Conservation (phyloP, 768 basidiomycete species). For the Tylopilus balloui region DNA sequence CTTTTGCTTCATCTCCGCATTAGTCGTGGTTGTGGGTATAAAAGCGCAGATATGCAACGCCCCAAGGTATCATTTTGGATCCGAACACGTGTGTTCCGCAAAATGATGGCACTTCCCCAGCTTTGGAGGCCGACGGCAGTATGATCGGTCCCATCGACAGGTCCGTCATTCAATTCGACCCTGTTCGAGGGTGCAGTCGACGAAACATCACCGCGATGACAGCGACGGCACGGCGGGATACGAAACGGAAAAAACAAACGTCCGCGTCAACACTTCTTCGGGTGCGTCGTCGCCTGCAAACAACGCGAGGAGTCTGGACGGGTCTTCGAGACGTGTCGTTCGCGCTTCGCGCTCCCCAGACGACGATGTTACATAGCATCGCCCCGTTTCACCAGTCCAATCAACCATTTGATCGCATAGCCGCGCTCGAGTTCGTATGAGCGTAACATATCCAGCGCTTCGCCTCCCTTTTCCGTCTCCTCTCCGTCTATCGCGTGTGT, state of each 20-base stretch:
- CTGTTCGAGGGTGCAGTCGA: conserved; percentile 23
- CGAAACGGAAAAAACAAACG: conserved; percentile 46
- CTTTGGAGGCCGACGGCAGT: conserved; percentile 81
- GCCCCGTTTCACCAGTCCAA: conserved; percentile 59
- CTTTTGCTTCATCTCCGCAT: too few relatives aligned
- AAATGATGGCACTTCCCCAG: conserved; percentile 78
- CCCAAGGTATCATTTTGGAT: conserved; percentile 40
- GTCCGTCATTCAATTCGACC: conserved; percentile 67
- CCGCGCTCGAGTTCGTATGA: conserved; percentile 63
- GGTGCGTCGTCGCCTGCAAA: conserved; percentile 43
- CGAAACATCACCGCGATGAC: neutral
- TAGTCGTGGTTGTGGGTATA: neutral
- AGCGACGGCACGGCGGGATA: conserved; percentile 4
- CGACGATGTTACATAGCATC: conserved; percentile 29
- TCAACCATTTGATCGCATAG: conserved; percentile 72
- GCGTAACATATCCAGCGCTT: conserved; percentile 44
- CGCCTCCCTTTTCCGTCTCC: neutral
- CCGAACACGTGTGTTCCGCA: conserved; percentile 54
- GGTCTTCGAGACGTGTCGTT: conserved; percentile 47
- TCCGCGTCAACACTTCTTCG: conserved; percentile 44
- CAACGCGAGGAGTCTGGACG: conserved; percentile 50
- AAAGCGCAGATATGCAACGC: conserved; percentile 8
- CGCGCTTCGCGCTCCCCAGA: conserved; percentile 40
- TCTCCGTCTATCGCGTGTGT: neutral
- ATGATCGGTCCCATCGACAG: conserved; percentile 59